Base-by-base conservation (phyloP, 2,329 filamentous ascomycete genomes). In the Chalaropsis thielavioides region DNA sequence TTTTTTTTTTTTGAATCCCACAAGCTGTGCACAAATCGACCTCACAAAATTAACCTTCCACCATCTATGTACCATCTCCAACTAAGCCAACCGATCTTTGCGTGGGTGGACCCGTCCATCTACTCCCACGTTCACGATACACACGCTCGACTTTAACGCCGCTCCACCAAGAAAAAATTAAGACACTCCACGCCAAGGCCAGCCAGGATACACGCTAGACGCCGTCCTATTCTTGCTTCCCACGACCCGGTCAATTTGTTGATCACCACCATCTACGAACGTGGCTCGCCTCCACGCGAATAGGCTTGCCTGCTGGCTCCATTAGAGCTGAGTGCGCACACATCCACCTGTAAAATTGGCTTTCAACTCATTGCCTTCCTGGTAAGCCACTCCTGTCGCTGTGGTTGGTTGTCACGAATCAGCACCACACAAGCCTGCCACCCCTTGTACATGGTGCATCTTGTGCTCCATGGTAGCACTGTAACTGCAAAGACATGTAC, bases 271-370 rank as follows among this genome's bases (percentile, higher is more conserved):
- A 19, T 46, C 31, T 62, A 40, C 3, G 41, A 62, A 62, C 60
- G 60, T 62, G 60, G 60, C 60, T 46, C 60, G 60, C 43, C 41
- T 62, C 19, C 40, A 62, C 49, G 60, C 60, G 60, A 62, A 49
- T 49, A 27, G 27, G 7, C 60, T 46, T 46, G 41, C 60, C 17
- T 46, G 24, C 41, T 46, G 22, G 40, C 22, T n/a, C 19, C 11
- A 62, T 49, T 49, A 43, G 35, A 62, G 60, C 60, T 58, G 51
- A 58, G 51, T 17, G 51, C 22, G 13, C 24, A 31, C 51, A 35
- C 51, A 58, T 58, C 51, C 51, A 58, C 51, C 24, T 35, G 51
- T 58, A 58, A 58, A 27, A 58, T 58, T 58, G 51, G 51, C 24
- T 19, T 17, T 35, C 51, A 58, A 58, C 51, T 58, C 51, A 35